Evolutionary conservation across 2,329 filamentous ascomycete genomes (phyloP).

Genomic region (Coniochaeta ligniaria): DNA sequence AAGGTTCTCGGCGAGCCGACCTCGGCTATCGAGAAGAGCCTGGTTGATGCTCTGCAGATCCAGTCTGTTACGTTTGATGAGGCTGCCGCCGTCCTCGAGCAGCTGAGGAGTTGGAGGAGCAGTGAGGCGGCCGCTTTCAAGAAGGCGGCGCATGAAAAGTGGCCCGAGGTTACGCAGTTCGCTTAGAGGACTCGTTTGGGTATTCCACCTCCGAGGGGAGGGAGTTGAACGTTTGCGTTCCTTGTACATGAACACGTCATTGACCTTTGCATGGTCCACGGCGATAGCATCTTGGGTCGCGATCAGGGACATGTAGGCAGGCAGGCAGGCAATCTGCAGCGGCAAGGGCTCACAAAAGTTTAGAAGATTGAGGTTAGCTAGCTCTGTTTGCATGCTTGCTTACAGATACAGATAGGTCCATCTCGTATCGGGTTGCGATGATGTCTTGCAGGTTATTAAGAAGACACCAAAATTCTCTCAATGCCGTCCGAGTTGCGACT

Average conservation of each 20-base stretch:
- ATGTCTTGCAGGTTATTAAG: background rate
- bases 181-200: background rate
- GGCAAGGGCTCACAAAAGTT: background rate
- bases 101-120: conserved; percentile 43
- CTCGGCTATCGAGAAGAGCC: conserved; percentile 46
- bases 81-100: conserved; percentile 34
- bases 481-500: too few relatives aligned
- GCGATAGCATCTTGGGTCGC: background rate
- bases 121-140: conserved; percentile 39
- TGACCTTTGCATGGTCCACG: background rate
- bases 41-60: conserved; percentile 42
- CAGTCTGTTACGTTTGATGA: conserved; percentile 37
- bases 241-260: background rate
- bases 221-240: background rate
- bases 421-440: background rate
- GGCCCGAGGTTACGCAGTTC: conserved; percentile 41
- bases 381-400: background rate
- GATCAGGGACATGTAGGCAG: background rate
- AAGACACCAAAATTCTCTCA: too few relatives aligned
- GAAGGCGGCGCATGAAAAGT: conserved; percentile 39
- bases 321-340: background rate
- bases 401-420: too few relatives aligned
- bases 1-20: conserved; percentile 43
- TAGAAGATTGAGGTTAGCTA: background rate
- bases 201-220: background rate